These are phyloP conservation scores for Cladosporium austrohemisphaericum DNA, from an alignment of 2,329 filamentous ascomycete genomes.

Conservation along the genomic window DNA sequence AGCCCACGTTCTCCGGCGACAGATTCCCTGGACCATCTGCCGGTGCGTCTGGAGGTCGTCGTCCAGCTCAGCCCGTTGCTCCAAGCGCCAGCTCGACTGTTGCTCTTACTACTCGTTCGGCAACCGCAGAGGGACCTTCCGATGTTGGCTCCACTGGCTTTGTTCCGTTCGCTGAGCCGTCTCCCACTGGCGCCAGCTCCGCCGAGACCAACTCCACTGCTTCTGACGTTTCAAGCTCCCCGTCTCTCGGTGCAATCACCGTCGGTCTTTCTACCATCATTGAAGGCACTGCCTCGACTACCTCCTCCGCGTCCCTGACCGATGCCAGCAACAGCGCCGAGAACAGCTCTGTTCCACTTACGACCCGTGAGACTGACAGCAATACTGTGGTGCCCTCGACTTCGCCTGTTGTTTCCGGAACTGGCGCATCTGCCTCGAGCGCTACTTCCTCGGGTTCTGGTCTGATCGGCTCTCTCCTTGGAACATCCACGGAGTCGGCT, in stretches of 20 bases:
- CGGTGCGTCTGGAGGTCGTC: slow-evolving; percentile 17
- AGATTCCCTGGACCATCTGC: background rate
- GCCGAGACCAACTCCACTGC: slow-evolving; percentile 8
- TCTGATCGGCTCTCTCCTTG: background rate
- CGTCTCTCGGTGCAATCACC: slow-evolving; percentile 26
- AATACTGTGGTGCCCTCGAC: background rate
- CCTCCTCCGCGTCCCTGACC: slow-evolving; percentile 10
- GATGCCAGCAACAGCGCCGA: slow-evolving; percentile 1
- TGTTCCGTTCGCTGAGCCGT: slow-evolving; percentile 20
- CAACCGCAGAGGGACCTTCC: background rate
- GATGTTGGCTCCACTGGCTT: slow-evolving; percentile 23
- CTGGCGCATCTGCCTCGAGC: background rate
- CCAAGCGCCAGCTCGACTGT: slow-evolving; percentile 12
- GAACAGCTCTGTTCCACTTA: background rate
- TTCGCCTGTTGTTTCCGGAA: background rate
- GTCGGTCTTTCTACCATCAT: slow-evolving; percentile 34
- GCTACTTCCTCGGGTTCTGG: background rate
- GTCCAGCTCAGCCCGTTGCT: background rate
- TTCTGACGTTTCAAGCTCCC: slow-evolving; percentile 11
- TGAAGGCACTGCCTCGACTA: slow-evolving; percentile 17
- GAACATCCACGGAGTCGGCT: background rate
- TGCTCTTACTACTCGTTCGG: background rate
- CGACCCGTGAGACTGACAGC: background rate
- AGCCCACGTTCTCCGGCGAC: background rate
- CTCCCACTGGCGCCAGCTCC: slow-evolving; percentile 3